Base-by-base conservation (phyloP, 176 grass and related monocot species). In the Eragrostis nindensis region DNA sequence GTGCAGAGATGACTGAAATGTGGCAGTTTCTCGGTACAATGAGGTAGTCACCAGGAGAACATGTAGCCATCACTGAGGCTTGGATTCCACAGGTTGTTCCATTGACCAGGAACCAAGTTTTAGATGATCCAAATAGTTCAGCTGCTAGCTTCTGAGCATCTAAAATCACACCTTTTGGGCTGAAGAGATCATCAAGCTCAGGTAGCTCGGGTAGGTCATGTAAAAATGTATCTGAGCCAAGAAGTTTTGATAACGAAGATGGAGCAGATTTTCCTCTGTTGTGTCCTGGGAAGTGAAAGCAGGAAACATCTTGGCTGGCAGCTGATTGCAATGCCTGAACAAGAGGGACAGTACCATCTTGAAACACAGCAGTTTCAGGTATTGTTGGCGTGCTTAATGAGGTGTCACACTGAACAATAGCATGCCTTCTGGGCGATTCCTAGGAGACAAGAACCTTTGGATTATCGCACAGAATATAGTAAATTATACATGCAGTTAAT, bases 201-300 rank as follows among this genome's bases (percentile, higher is more conserved):
- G 92, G 90, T 45, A 94, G 88, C 60, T 94, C 92, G 0, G 95
- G 95, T 38, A 98, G 78, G 78, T 94, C 95, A 52, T 98, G 86
- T 0, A 41, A 11, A 87, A 98, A 94, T 17, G 84, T 13, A 9
- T 14, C 62, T 0, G 2, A 3, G 14, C 90, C 95, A 66, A 86
- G 84, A 49, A 98, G 77, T 24, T 84, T 19, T 1, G 65, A 92
- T 24, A 98, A 5, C 10, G 22, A 89, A 25, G 76, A 57, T 0
- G 92, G 92, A 48, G 90, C 80, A 50, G 92, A 76, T 77, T 89
- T 94, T 54, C 92, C 88, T 41, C 90, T 88, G 43, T 91, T 94
- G 66, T 98, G 95, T 68, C 95, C 95, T 22, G 95, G 92, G 54
- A 98, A 98, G 71, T 98, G 95, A 80, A 98, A 98, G 54, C 90